phyloP scores from a whole-genome alignment of 2,329 filamentous ascomycete genomes.

The Blastomyces parvus region DNA sequence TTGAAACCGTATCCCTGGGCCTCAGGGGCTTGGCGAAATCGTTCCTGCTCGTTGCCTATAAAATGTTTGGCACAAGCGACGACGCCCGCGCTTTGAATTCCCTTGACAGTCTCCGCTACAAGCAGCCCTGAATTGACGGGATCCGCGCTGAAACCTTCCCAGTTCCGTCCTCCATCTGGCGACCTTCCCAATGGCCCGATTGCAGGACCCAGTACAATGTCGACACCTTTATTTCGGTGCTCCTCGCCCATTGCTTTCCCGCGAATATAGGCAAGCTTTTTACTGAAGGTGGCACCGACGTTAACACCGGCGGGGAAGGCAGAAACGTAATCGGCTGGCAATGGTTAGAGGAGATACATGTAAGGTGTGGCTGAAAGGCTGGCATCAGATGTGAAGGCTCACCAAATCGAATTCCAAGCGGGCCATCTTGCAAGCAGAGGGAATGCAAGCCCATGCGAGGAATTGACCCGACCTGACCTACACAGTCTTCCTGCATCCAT shows the following conservation, averaged over 20 bases:
- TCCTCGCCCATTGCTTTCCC: constrained; percentile 67
- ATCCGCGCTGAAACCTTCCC: constrained; percentile 60
- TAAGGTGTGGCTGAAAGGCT: background rate
- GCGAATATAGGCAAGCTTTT: constrained; percentile 57
- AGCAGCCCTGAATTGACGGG: constrained; percentile 64
- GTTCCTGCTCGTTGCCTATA: constrained; percentile 64
- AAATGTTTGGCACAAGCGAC: constrained; percentile 77
- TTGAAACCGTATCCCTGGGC: constrained; percentile 52
- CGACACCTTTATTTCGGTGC: constrained; percentile 63
- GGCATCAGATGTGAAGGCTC: constrained; percentile 17
- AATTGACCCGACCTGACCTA: constrained; percentile 55
- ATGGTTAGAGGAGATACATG: background rate
- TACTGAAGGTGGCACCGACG: constrained; percentile 74
- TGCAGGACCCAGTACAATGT: constrained; percentile 66
- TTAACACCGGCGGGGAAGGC: constrained; percentile 73
- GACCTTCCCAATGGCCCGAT: constrained; percentile 62
- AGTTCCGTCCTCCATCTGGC: constrained; percentile 60
- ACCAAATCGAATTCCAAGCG: constrained; percentile 65
- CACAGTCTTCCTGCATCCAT: constrained; percentile 62
- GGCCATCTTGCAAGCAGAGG: constrained; percentile 81
- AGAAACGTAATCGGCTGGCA: constrained; percentile 63
- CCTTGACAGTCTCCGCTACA: constrained; percentile 62
- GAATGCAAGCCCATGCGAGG: constrained; percentile 51
- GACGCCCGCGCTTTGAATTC: constrained; percentile 72
- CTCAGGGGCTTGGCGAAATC: constrained; percentile 55